These are phyloP conservation scores for Blastobotrys arbuscula DNA, from an alignment of 1,139 yeast species.

Conservation along the genomic window DNA sequence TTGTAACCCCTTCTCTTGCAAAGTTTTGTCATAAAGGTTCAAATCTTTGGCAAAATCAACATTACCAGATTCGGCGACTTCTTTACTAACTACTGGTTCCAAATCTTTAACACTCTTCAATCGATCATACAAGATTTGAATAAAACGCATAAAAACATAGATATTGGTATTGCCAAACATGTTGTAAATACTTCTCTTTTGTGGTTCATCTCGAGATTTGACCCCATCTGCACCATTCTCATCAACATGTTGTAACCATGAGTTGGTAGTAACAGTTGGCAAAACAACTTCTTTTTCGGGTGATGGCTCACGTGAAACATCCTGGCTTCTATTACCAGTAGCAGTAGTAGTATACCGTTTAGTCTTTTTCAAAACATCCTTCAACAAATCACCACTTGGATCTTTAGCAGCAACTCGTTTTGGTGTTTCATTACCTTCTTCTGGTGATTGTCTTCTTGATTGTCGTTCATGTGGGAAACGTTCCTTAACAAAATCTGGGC, in stretches of 20 bases:
- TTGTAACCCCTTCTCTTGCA: constrained; percentile 73
- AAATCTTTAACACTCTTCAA: constrained; percentile 64
- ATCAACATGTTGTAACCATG: constrained; percentile 17
- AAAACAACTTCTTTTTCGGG: constrained; percentile 24
- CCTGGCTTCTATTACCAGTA: constrained; percentile 9
- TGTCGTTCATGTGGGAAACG: constrained; percentile 18
- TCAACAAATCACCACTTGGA: constrained; percentile 52
- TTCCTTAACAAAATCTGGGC: constrained; percentile 23
- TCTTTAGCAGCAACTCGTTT: constrained; percentile 39
- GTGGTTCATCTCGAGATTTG: constrained; percentile 16
- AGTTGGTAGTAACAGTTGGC: constrained; percentile 17
- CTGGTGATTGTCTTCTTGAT: constrained; percentile 16
- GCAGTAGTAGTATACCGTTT: constrained; percentile 35
- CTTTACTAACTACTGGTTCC: constrained; percentile 66
- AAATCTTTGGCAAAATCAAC: constrained; percentile 88
- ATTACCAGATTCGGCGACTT: constrained; percentile 50
- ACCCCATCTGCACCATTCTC: constrained; percentile 18
- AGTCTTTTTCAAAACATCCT: constrained; percentile 66
- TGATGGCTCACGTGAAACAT: constrained; percentile 21
- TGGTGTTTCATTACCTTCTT: constrained; percentile 30
- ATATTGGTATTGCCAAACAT: constrained; percentile 88
- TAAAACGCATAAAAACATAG: constrained; percentile 83
- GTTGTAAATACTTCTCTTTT: constrained; percentile 49
- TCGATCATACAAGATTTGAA: constrained; percentile 77
- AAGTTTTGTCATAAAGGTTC: constrained; percentile 73